Conservation (phyloP, 2,329 filamentous ascomycete genomes). For the Neurospora crassa region DNA sequence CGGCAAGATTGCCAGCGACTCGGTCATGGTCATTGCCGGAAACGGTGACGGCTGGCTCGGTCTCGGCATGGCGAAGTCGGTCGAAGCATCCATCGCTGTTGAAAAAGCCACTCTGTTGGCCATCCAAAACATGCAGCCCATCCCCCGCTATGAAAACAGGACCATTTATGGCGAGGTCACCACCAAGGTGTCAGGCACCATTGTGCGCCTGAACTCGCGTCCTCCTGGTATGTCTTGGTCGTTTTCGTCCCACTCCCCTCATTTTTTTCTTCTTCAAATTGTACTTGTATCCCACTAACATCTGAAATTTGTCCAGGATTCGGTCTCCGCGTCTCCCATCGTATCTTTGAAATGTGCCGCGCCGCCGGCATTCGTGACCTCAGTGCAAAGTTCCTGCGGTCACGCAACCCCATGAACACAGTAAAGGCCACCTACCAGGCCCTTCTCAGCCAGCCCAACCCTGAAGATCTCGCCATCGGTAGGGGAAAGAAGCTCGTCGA, state of each 20-base stretch:
- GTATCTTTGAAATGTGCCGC: conserved; percentile 91
- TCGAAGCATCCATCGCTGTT: conserved; percentile 57
- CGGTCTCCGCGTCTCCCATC: conserved; percentile 80
- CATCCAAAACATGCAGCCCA: conserved; percentile 86
- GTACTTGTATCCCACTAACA: background rate
- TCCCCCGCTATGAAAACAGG: conserved; percentile 80
- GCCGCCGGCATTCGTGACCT: conserved; percentile 81
- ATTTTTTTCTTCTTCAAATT: no score
- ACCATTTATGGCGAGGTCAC: conserved; percentile 83
- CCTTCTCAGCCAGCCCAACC: conserved; percentile 71
- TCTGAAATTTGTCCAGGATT: conserved; percentile 54
- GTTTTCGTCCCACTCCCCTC: background rate
- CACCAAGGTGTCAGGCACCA: conserved; percentile 78
- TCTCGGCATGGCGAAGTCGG: conserved; percentile 81
- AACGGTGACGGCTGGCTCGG: conserved; percentile 81
- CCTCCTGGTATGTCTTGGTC: conserved; percentile 64
- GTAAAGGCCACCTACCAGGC: conserved; percentile 86
- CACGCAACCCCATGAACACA: conserved; percentile 94
- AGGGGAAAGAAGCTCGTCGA: conserved; percentile 93
- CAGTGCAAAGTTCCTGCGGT: conserved; percentile 70
- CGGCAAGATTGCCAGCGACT: conserved; percentile 76
- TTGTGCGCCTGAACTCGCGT: conserved; percentile 70
- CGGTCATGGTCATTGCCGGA: conserved; percentile 72
- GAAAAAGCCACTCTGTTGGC: conserved; percentile 71
- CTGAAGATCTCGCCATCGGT: conserved; percentile 81